Percentiles rank a stretch among this genome's conserved stretches.
phyloP scores from a whole-genome alignment of 352 stramenopile genomes.

The Phytophthora pseudosyringae region DNA sequence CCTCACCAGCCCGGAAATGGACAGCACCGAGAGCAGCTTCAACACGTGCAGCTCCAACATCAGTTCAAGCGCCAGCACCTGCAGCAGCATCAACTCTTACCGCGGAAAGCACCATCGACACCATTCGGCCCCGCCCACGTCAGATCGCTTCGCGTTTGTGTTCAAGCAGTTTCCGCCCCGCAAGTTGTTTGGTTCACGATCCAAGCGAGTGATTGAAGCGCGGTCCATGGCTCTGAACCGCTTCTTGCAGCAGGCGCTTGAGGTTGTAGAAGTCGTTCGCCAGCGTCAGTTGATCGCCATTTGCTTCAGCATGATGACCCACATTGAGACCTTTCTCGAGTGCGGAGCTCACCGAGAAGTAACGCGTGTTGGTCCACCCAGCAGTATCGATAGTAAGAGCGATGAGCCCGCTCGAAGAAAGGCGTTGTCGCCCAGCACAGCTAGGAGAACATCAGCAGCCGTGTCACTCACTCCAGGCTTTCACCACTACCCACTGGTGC shows the following conservation, averaged over 20 bases:
- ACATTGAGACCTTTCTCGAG: conserved; percentile 73
- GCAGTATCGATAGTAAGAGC: conserved; percentile 11
- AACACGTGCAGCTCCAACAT: conserved; percentile 15
- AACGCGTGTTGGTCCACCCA: conserved; percentile 9
- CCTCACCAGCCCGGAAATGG: conserved; percentile 27
- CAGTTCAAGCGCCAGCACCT: conserved; percentile 28
- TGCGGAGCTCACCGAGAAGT: conserved; percentile 41
- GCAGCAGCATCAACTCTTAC: conserved; percentile 29
- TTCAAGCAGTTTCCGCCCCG: conserved; percentile 73
- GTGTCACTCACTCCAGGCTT: conserved; percentile 35
- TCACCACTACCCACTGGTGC: conserved; percentile 34
- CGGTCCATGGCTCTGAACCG: conserved; percentile 62
- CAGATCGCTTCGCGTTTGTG: conserved; percentile 61
- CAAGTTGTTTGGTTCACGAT: conserved; percentile 70
- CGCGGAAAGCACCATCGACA: conserved; percentile 19
- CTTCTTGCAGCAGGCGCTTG: conserved; percentile 66
- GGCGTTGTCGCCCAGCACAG: conserved; percentile 24
- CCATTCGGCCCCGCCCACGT: conserved; percentile 13
- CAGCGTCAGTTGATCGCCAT: conserved; percentile 69
- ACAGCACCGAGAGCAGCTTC: conserved; percentile 29
- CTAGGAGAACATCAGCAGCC: conserved; percentile 31
- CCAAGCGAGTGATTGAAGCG: conserved; percentile 75
- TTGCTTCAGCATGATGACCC: conserved; percentile 77
- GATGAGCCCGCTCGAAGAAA: conserved; percentile 2
- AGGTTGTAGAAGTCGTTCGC: conserved; percentile 59